Conservation (phyloP, 2,329 filamentous ascomycete genomes). For the Davidsoniella eucalypti region DNA sequence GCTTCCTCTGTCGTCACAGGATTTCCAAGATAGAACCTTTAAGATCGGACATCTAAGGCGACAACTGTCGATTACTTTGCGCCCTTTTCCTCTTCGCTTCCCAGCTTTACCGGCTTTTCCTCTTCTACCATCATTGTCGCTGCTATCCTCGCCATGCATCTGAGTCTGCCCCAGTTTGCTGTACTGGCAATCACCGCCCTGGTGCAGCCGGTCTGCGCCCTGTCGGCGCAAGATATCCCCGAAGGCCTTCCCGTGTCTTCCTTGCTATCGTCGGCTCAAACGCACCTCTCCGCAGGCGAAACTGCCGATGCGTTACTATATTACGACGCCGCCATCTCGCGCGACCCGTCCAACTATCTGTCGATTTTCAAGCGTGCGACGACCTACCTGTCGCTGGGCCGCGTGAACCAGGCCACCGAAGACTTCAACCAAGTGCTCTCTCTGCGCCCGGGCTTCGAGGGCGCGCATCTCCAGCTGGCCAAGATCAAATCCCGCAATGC, state of each 20-base stretch:
- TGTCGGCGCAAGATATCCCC: slow-evolving; percentile 60
- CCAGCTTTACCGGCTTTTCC: not conserved
- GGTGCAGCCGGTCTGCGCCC: slow-evolving; percentile 33
- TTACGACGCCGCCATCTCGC: slow-evolving; percentile 78
- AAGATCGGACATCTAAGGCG: too few species aligned
- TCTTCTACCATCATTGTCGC: not conserved
- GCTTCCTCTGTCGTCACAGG: too few species aligned
- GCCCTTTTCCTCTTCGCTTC: too few species aligned
- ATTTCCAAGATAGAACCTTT: too few species aligned
- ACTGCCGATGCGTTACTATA: slow-evolving; percentile 77
- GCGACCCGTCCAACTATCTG: slow-evolving; percentile 83
- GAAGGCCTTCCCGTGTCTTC: slow-evolving; percentile 66
- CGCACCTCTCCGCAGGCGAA: slow-evolving; percentile 74
- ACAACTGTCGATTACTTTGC: too few species aligned
- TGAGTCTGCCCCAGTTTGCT: slow-evolving; percentile 12
- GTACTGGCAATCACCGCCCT: slow-evolving; percentile 29
- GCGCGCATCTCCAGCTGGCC: slow-evolving; percentile 75
- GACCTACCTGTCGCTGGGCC: slow-evolving; percentile 80
- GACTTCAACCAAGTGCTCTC: slow-evolving; percentile 86
- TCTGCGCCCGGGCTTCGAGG: slow-evolving; percentile 80
- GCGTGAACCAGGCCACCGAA: slow-evolving; percentile 60
- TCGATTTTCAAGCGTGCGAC: slow-evolving; percentile 92
- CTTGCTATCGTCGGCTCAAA: slow-evolving; percentile 69
- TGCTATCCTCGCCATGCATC: not conserved
- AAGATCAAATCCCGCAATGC: slow-evolving; percentile 55